Evolutionary conservation across 495 filamentous ascomycete species (phyloP).

Genomic region (Daldinia bambusicola): DNA sequence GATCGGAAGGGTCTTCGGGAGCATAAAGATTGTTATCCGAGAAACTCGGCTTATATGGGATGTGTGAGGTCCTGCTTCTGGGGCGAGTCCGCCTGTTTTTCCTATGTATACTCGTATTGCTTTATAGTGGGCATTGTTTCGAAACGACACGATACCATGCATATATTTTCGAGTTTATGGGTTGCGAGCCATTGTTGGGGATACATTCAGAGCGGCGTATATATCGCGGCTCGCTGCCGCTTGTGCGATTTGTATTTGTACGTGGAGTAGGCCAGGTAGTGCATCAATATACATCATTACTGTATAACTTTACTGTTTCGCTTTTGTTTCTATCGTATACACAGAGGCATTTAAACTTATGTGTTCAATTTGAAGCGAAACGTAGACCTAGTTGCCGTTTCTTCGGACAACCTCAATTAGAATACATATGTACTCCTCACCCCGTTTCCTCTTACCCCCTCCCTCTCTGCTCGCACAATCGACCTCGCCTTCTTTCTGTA

Average conservation of each 20-base stretch:
- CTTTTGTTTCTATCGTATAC: neutral
- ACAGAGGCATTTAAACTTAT: neutral
- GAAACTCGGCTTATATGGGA: neutral
- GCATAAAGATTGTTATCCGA: constrained; percentile 12
- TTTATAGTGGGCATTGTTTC: constrained; percentile 10
- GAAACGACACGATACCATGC: constrained; percentile 22
- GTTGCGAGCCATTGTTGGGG: neutral
- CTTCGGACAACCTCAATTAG: neutral
- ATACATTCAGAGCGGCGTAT: neutral
- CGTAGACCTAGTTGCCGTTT: neutral
- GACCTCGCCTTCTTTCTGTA: neutral
- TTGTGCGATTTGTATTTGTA: neutral
- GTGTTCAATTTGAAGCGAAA: neutral
- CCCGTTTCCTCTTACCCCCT: neutral
- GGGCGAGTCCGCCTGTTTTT: constrained; percentile 7
- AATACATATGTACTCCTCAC: neutral
- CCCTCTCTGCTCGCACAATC: neutral
- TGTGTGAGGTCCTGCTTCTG: neutral
- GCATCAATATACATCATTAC: constrained; percentile 1
- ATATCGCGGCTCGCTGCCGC: constrained; percentile 5
- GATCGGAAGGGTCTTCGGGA: neutral
- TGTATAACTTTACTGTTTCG: neutral
- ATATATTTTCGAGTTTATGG: constrained; percentile 17
- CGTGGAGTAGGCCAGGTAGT: neutral
- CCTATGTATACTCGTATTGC: neutral